Conservation (phyloP, 2,329 filamentous ascomycete species). For the Trichophyton rubrum region DNA sequence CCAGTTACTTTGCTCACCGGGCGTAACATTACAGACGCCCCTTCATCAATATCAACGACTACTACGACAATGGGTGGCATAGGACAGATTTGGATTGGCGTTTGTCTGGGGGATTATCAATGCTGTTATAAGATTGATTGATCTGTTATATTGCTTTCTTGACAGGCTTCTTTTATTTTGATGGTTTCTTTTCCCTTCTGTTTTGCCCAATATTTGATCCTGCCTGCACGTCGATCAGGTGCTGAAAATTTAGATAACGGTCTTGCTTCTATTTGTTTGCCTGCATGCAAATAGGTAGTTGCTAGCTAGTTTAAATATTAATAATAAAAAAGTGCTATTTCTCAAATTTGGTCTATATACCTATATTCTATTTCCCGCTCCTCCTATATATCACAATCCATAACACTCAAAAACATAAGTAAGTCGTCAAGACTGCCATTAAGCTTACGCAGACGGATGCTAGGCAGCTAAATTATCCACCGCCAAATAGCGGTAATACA, state of each 20-base stretch:
- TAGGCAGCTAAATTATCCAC: too few relatives aligned
- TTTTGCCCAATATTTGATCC: not conserved
- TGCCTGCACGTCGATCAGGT: too few relatives aligned
- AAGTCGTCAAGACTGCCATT: too few relatives aligned
- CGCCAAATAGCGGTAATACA: too few relatives aligned
- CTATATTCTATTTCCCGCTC: too few relatives aligned
- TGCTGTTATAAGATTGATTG: not conserved
- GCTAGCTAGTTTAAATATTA: not conserved
- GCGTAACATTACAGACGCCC: not conserved
- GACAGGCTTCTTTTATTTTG: not conserved
- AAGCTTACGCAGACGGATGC: too few relatives aligned
- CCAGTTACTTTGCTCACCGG: slow-evolving; percentile 7
- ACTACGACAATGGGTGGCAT: not conserved
- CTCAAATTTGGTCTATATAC: too few relatives aligned
- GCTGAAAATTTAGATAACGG: too few relatives aligned
- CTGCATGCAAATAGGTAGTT: too few relatives aligned
- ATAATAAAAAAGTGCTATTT: not conserved
- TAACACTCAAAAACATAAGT: too few relatives aligned
- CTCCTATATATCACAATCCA: too few relatives aligned
- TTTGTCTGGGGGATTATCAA: not conserved
- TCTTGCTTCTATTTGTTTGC: too few relatives aligned
- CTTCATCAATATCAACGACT: not conserved
- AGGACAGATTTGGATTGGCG: not conserved
- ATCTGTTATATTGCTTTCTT: not conserved
- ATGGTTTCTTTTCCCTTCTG: not conserved